These are phyloP conservation scores for Trichothecium sympodiale DNA, from an alignment of 2,329 filamentous ascomycete species.

Conservation along the genomic window DNA sequence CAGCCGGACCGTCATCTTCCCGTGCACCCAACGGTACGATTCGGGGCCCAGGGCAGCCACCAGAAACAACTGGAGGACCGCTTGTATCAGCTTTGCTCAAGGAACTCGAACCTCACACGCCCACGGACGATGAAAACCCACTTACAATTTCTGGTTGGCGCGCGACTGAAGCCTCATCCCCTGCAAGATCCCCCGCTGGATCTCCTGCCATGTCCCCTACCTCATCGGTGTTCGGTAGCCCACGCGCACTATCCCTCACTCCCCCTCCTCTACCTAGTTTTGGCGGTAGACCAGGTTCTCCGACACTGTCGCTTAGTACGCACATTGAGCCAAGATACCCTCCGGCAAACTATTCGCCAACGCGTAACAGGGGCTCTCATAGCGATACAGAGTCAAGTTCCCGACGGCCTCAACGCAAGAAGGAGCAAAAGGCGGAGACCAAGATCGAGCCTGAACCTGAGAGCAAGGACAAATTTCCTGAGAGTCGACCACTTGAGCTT, in stretches of 20 bases:
- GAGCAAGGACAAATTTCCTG: slow-evolving; percentile 4
- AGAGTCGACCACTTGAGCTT: slow-evolving; percentile 32
- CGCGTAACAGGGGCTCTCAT: slow-evolving; percentile 16
- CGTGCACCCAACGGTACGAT: slow-evolving; percentile 1
- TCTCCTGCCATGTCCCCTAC: slow-evolving; percentile 52
- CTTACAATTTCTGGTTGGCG: slow-evolving; percentile 16
- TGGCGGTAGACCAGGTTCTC: slow-evolving; percentile 48
- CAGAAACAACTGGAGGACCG: slow-evolving; percentile 47
- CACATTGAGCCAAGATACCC: slow-evolving; percentile 65
- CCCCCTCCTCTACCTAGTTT: slow-evolving; percentile 54
- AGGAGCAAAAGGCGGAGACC: slow-evolving; percentile 31
- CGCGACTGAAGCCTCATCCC: slow-evolving; percentile 39
- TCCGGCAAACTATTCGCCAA: slow-evolving; percentile 63
- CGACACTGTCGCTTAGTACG: slow-evolving; percentile 55
- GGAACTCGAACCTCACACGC: slow-evolving; percentile 64
- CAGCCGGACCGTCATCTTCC: slow-evolving; percentile 2
- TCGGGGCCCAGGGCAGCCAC: slow-evolving; percentile 10
- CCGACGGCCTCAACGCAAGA: slow-evolving; percentile 23
- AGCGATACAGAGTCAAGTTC: neutral
- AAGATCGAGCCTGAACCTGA: slow-evolving; percentile 4
- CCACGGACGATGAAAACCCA: slow-evolving; percentile 43
- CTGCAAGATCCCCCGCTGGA: slow-evolving; percentile 41
- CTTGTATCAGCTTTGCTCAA: slow-evolving; percentile 80
- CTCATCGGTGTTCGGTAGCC: slow-evolving; percentile 54
- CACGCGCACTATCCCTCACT: slow-evolving; percentile 54